Base-by-base conservation (phyloP, 2,329 filamentous ascomycete genomes). In the Penicillium sp. region DNA sequence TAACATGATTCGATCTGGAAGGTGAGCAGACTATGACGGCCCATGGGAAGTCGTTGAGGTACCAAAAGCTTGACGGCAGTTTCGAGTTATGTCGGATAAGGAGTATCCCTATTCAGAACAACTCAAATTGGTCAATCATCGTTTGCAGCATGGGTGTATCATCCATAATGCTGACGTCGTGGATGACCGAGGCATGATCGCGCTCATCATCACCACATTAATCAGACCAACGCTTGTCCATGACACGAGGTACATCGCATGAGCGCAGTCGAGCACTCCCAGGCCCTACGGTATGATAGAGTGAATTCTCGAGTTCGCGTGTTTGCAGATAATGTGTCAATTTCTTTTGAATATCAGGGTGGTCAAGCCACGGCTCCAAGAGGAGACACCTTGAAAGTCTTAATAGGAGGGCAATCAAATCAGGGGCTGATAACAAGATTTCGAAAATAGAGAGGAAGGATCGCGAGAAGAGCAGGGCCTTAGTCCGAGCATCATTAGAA, bases 401-500 rank as follows among this genome's bases (percentile, higher is more conserved):
- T 38, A 31, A 39, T 22, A 42, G 55, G 34, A 43, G 58, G 38
- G 57, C 55, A 58, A 4, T 55, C 53, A 64, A 58, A 63, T 54
- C 25, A 41, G 55, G 53, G 61, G 64, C 61, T 67, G 55, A 63
- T 57, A 63, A 67, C 64, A 67, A 56, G 57, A 60, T 61, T 62
- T 66, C 62, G 58, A 56, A 63, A 65, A 56, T 49, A 63, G 62
- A 51, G 42, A 15, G 31, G 5, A 55, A 63, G 57, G 55, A 63
- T 58, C 50, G 66, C 61, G 58, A 63, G 60, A 62, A 61, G 60
- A 65, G 20, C 8, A 45, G 39, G 38, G 62, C 62, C 62, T 63
- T 63, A 64, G 63, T 71, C 71, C 66, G 67, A 74, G 73, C 72
- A 67, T 75, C 73, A 74, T 75, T 75, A 75, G 63, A 70, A 69